These are phyloP conservation scores for Salix purpurea DNA, from an alignment of 345 rosid species.

Conservation along the genomic window DNA sequence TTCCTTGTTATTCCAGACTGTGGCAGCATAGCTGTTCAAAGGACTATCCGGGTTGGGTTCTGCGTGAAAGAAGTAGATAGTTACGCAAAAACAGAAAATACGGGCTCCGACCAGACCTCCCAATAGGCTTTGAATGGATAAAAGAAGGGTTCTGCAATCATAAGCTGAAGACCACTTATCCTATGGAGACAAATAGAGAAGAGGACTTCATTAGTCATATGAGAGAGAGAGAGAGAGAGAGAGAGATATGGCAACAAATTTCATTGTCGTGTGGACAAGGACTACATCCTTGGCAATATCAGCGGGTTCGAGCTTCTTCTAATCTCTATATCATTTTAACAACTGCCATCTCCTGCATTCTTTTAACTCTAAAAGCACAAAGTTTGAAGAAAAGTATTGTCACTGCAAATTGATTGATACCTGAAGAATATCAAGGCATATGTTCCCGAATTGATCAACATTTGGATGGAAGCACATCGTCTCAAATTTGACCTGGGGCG, in stretches of 20 bases:
- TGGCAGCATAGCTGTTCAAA: slow-evolving; percentile 28
- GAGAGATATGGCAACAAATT: neutral
- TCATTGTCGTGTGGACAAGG: neutral
- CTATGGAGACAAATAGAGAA: slow-evolving; percentile 2
- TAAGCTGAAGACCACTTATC: slow-evolving; percentile 36
- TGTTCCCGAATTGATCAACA: slow-evolving; percentile 33
- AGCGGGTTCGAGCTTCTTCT: neutral
- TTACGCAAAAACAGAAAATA: neutral
- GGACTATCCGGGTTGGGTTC: slow-evolving; percentile 30
- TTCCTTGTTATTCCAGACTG: slow-evolving; percentile 22
- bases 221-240: neutral
- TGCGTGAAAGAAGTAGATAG: neutral
- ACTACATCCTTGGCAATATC: neutral
- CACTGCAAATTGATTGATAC: neutral
- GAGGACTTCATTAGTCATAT: neutral
- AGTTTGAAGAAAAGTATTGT: neutral
- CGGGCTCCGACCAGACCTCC: slow-evolving; percentile 18
- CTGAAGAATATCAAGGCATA: slow-evolving; percentile 36
- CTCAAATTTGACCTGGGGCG: slow-evolving; percentile 30
- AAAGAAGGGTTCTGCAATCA: slow-evolving; percentile 28
- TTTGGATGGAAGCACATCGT: slow-evolving; percentile 30
- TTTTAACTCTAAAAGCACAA: neutral
- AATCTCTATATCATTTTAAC: neutral
- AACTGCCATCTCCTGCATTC: neutral
- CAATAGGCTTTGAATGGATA: slow-evolving; percentile 29